phyloP scores from a whole-genome alignment of 352 stramenopile species.

The Aphanomyces euteiches region DNA sequence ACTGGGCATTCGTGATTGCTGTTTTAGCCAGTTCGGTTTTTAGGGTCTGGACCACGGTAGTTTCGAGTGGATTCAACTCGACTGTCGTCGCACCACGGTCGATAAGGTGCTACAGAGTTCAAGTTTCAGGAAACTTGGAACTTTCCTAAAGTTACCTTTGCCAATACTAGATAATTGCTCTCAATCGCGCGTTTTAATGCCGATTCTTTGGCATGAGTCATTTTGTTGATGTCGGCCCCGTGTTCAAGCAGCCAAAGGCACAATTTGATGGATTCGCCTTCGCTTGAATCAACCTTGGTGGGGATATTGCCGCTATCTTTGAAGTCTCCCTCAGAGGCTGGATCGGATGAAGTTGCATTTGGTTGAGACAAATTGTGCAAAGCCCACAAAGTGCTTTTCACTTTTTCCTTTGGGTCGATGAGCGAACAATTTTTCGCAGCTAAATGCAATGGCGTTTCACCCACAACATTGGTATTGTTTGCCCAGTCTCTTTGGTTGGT shows the following conservation, averaged over 20 bases:
- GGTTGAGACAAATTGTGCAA: background rate
- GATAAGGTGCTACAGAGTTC: constrained; percentile 37
- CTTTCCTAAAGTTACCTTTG: constrained; percentile 33
- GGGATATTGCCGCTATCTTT: constrained; percentile 30
- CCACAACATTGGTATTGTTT: constrained; percentile 31
- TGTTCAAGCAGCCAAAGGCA: constrained; percentile 74
- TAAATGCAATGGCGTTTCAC: constrained; percentile 69
- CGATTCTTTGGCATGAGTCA: constrained; percentile 62
- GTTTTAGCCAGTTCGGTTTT: constrained; percentile 55
- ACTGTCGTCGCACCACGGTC: constrained; percentile 50
- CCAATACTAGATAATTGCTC: constrained; percentile 45
- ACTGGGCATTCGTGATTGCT: constrained; percentile 58
- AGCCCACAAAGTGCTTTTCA: constrained; percentile 3
- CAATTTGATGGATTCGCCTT: constrained; percentile 57
- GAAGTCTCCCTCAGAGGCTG: constrained; percentile 9
- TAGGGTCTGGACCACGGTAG: constrained; percentile 48
- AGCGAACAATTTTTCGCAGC: constrained; percentile 35
- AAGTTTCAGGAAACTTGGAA: background rate
- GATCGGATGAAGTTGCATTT: too few relatives aligned
- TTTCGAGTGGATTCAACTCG: constrained; percentile 41
- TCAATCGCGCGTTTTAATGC: constrained; percentile 57
- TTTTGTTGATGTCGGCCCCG: constrained; percentile 59
- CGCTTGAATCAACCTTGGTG: constrained; percentile 42
- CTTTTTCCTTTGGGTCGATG: background rate
- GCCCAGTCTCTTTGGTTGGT: constrained; percentile 17